A percentile compares a stretch with the other conserved stretches of the same genome.
Evolutionary conservation across 2,329 filamentous ascomycete species (phyloP).

Genomic region (Diaporthe eres): DNA sequence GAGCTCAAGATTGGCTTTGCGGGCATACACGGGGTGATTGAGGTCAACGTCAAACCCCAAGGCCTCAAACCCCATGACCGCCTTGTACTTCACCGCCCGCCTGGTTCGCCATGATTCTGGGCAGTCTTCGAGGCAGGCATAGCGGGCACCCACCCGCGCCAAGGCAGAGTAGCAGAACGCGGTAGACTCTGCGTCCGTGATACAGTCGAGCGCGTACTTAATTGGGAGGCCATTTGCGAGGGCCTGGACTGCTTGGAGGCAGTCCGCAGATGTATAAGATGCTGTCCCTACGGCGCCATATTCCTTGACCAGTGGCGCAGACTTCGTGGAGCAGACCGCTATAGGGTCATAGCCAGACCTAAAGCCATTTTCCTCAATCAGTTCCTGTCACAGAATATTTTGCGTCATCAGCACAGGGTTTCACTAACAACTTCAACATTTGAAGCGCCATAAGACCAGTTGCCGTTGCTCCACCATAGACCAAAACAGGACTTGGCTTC

Average conservation of each 20-base stretch:
- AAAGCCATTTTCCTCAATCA: constrained; percentile 20
- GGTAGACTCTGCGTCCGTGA: constrained; percentile 47
- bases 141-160: constrained; percentile 47
- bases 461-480: constrained; percentile 34
- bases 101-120: constrained; percentile 45
- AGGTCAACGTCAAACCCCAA: constrained; percentile 29
- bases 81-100: constrained; percentile 44
- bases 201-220: constrained; percentile 49
- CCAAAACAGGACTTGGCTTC: constrained; percentile 17
- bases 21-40: constrained; percentile 9
- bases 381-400: not conserved
- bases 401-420: too few relatives aligned
- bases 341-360: constrained; percentile 42
- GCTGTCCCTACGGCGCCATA: constrained; percentile 44
- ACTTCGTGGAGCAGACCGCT: constrained; percentile 43
- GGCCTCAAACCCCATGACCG: constrained; percentile 44
- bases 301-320: constrained; percentile 40
- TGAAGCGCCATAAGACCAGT: constrained; percentile 32
- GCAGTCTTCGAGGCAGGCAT: constrained; percentile 49
- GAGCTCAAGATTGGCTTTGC: constrained; percentile 16
- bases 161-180: constrained; percentile 47
- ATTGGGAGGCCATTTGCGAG: constrained; percentile 43
- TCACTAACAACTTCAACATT: constrained; percentile 12
- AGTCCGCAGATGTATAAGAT: constrained; percentile 43
- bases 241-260: constrained; percentile 38